Base-by-base conservation (phyloP, 805 yeast genomes). In the Vanderwaltozyma yarrowii region DNA sequence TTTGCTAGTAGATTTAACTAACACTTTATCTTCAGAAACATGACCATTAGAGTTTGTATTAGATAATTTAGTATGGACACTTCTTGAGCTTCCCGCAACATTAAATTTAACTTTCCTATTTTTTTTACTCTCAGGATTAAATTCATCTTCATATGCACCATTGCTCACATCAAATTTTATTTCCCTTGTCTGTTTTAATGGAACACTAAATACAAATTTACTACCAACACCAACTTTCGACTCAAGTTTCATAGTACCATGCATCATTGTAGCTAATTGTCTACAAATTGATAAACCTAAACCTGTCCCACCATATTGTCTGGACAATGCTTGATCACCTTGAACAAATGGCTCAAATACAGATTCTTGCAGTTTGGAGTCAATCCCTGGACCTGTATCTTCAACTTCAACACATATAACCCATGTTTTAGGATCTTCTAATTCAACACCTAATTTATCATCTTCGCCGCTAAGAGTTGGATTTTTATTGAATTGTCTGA, bases 271-370 rank as follows among this genome's bases (percentile, higher is more conserved):
- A 0, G 96, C 95, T 44, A 92, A 71, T 60, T 89, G 96, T 42
- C 85, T 70, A 62, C 96, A 92, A 51, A 89, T 89, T 1, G 80
- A 73, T 33, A 89, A 70, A 1, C 98, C 98, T 35, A 89, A 67
- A 2, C 97, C 98, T 0, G 96, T 92, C 47, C 98, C 98, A 40
- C 97, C 96, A 54, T 82, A 80, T 41, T 88, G 84, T 53, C 95
- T 71, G 4, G 95, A 82, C 20, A 86, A 67, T 0, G 96, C 86
- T 58, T 87, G 95, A 54, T 89, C 97, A 38, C 97, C 98, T 62
- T 89, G 98, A 17, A 88, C 87, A 65, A 89, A 89, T 1, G 97
- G 96, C 52, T 92, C 96, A 59, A 89, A 89, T 1, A 89, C 94
- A 44, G 80, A 76, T 33, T 77, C 77, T 52, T 85, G 96, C 39